These are phyloP conservation scores for Rhizophagus sp. DNA, from an alignment of 192 early-diverging fungal species.

Conservation along the genomic window DNA sequence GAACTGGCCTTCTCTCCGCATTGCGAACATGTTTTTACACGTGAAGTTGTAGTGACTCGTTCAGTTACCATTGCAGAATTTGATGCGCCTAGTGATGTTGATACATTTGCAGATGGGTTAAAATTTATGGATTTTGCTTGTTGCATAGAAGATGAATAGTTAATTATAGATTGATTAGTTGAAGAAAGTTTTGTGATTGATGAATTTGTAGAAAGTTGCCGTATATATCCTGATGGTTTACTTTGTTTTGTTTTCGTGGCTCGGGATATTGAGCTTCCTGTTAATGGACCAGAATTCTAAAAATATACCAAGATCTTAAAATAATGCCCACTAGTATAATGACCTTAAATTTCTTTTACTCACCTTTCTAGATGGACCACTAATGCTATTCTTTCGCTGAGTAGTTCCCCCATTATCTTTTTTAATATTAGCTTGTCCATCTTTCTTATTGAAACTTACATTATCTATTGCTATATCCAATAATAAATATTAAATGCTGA, in stretches of 20 bases:
- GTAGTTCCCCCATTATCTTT: neutral
- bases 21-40: constrained; percentile 7
- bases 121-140: neutral
- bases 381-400: neutral
- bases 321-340: neutral
- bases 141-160: neutral
- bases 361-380: constrained; percentile 5
- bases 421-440: neutral
- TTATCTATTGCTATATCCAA: constrained; percentile 1
- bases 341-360: neutral
- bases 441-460: neutral
- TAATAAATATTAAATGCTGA: neutral
- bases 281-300: constrained; percentile 3
- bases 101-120: no score
- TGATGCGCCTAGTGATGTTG: neutral
- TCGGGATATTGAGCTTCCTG: neutral
- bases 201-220: neutral
- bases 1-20: constrained; percentile 8
- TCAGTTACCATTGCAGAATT: neutral
- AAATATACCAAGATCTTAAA: neutral
- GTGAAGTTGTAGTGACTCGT: neutral
- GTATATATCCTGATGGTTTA: neutral
- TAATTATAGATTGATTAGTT: neutral
- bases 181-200: neutral
- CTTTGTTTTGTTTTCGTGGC: neutral